These are phyloP conservation scores for Zygosaccharomyces pseudorouxii DNA, from an alignment of 805 yeast species.

Conservation along the genomic window DNA sequence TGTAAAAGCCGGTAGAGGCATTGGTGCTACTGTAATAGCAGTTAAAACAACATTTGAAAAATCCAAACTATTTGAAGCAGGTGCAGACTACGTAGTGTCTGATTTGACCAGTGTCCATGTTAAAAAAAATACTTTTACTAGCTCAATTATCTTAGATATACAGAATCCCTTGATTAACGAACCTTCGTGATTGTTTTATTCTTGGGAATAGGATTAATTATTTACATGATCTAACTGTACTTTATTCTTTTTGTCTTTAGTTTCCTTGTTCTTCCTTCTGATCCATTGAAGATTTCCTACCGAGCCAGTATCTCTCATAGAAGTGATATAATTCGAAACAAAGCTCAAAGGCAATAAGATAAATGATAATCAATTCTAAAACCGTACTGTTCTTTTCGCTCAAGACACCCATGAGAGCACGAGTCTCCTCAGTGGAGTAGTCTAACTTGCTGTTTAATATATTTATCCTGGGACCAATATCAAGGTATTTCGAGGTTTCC, in stretches of 20 bases:
- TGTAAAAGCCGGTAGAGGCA: slow-evolving; percentile 67
- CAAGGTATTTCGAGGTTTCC: slow-evolving; percentile 64
- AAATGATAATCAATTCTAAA: slow-evolving; percentile 84
- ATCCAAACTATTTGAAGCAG: slow-evolving; percentile 57
- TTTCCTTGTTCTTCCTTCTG: neutral
- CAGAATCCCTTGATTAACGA: slow-evolving; percentile 11
- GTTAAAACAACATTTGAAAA: slow-evolving; percentile 69
- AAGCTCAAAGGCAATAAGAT: slow-evolving; percentile 79
- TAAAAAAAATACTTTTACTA: slow-evolving; percentile 11
- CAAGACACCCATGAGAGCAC: slow-evolving; percentile 67
- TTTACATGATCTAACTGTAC: neutral
- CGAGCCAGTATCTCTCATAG: slow-evolving; percentile 44
- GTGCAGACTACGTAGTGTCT: slow-evolving; percentile 73
- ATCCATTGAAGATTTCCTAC: neutral
- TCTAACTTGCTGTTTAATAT: slow-evolving; percentile 82
- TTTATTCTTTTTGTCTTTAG: neutral
- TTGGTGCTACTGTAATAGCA: slow-evolving; percentile 73
- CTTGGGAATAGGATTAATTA: neutral
- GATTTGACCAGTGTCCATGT: slow-evolving; percentile 43
- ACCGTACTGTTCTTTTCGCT: slow-evolving; percentile 72
- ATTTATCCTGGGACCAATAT: slow-evolving; percentile 69
- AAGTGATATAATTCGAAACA: slow-evolving; percentile 75
- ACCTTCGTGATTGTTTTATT: neutral
- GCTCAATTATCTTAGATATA: slow-evolving; percentile 15
- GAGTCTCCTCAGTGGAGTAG: slow-evolving; percentile 84